These are phyloP conservation scores for Paragyromitra xinjiangensis DNA, from an alignment of 495 filamentous ascomycete species.

Conservation along the genomic window DNA sequence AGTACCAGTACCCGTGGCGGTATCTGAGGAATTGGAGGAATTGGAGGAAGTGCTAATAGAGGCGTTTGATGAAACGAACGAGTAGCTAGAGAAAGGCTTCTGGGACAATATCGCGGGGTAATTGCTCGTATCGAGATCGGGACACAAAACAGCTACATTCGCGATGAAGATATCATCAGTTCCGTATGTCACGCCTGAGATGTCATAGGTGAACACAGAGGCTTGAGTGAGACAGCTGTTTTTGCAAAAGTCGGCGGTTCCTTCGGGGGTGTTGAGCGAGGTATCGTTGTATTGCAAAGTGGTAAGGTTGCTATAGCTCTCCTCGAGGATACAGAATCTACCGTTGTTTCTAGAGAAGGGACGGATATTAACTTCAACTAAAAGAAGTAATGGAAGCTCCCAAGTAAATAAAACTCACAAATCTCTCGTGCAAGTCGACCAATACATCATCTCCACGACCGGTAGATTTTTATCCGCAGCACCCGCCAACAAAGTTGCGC, in stretches of 20 bases:
- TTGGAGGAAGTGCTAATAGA: background rate
- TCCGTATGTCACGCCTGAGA: background rate
- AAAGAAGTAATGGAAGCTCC: background rate
- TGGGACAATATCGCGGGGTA: conserved; percentile 7
- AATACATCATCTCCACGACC: conserved; percentile 8
- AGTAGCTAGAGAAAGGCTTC: background rate
- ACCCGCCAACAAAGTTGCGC: background rate
- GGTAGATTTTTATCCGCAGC: background rate
- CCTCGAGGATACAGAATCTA: conserved; percentile 11
- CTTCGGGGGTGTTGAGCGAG: background rate
- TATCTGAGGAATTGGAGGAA: background rate
- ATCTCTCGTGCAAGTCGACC: background rate
- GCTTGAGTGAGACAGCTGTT: conserved; percentile 19
- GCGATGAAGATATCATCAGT: background rate
- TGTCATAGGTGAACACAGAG: background rate
- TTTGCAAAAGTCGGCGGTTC: background rate
- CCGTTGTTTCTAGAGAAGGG: background rate
- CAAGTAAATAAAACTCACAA: conserved; percentile 1
- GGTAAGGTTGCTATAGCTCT: background rate
- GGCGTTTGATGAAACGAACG: background rate
- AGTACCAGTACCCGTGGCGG: background rate
- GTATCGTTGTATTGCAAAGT: conserved; percentile 15
- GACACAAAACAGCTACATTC: background rate
- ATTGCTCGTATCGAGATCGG: conserved; percentile 12
- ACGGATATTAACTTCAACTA: background rate